Conservation (phyloP, 352 stramenopile species). For the Phytophthora crassamura region DNA sequence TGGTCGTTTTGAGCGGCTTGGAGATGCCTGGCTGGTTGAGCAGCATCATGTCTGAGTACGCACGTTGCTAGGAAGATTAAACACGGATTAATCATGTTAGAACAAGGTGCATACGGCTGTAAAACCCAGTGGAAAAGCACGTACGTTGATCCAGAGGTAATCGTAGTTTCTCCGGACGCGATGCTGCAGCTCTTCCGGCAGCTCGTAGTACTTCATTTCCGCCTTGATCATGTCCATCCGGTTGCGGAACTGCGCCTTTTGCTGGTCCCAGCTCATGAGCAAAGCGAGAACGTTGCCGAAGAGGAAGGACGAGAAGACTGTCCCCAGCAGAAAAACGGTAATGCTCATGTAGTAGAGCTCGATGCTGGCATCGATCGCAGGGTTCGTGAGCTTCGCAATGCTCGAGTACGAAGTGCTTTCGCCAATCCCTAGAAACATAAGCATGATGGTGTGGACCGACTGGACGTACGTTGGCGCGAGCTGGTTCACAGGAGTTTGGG, state of each 20-base stretch:
- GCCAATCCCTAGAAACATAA: conserved; percentile 85
- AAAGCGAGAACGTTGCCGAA: conserved; percentile 84
- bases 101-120: neutral
- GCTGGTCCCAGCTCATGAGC: conserved; percentile 85
- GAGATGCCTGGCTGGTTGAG: conserved; percentile 82
- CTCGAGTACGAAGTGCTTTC: conserved; percentile 67
- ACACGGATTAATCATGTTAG: neutral
- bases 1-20: conserved; percentile 76
- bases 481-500: conserved; percentile 17
- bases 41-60: conserved; percentile 88
- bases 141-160: conserved; percentile 87
- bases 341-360: conserved; percentile 77
- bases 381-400: conserved; percentile 60
- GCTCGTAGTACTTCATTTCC: conserved; percentile 85
- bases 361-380: conserved; percentile 44
- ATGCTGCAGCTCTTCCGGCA: conserved; percentile 75
- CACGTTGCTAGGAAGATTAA: conserved; percentile 61
- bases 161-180: conserved; percentile 84
- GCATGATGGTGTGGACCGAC: conserved; percentile 72
- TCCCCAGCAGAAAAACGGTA: conserved; percentile 71
- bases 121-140: conserved; percentile 14
- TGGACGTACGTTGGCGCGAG: conserved; percentile 77
- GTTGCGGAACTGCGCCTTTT: conserved; percentile 81
- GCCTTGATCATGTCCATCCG: conserved; percentile 88
- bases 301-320: conserved; percentile 73